Conservation (phyloP, 768 basidiomycete species). For the Strobilomyces dryophilus region DNA sequence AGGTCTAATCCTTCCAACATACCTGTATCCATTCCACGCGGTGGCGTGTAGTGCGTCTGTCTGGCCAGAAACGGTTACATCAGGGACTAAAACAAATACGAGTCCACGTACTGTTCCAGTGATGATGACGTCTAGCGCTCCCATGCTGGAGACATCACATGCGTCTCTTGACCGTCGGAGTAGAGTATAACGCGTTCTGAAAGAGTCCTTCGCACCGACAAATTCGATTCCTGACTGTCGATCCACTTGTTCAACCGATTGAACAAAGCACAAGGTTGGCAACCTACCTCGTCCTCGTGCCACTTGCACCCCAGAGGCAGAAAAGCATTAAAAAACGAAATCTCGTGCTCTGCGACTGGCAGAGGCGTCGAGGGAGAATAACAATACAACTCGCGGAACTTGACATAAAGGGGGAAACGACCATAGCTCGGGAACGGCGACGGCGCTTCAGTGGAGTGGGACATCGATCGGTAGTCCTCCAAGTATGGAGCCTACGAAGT, state of each 20-base stretch:
- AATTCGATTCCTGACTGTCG: constrained; percentile 29
- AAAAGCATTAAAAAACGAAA: constrained; percentile 43
- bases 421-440: constrained; percentile 33
- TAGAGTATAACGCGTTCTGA: constrained; percentile 39
- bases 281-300: constrained; percentile 29
- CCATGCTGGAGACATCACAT: constrained; percentile 11
- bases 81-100: background rate
- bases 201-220: constrained; percentile 31
- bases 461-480: constrained; percentile 38
- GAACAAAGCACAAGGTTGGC: background rate
- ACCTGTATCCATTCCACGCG: constrained; percentile 55
- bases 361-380: constrained; percentile 32
- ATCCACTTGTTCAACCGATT: background rate
- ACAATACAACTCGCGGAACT: constrained; percentile 46
- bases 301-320: constrained; percentile 38
- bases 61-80: constrained; percentile 25
- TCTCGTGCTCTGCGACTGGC: constrained; percentile 32
- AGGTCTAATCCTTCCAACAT: constrained; percentile 55
- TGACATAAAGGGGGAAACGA: constrained; percentile 46
- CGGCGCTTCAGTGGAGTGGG: constrained; percentile 31
- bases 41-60: constrained; percentile 42
- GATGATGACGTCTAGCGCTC: constrained; percentile 46
- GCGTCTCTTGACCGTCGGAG: constrained; percentile 12
- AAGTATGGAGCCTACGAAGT: constrained; percentile 35
- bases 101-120: constrained; percentile 43